Base-by-base conservation (phyloP, 2,329 filamentous ascomycete species). In the Penicillium glabrum region DNA sequence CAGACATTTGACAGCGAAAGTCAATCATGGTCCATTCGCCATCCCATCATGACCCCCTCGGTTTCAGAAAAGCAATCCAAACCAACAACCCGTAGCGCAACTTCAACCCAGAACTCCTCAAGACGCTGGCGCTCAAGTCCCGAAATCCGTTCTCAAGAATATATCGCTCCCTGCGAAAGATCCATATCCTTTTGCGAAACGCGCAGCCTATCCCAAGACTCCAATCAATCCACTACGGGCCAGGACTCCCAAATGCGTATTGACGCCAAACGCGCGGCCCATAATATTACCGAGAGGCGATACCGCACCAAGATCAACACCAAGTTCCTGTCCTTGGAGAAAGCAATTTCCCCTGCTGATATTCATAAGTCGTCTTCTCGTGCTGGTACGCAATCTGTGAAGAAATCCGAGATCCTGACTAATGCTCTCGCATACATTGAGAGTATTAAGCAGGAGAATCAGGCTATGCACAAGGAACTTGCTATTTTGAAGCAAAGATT, bases 281-380 rank as follows among this genome's bases (percentile, higher is more conserved):
- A 76, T 62, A 76, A 76, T 60, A 70, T 75, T 63, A 75, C 75
- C 50, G 73, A 76, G 56, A 76, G 75, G 59, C 73, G 73, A 11
- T 76, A 76, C 56, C 72, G 73, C 37, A 75, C 73, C 52, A 76
- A 76, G 61, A 75, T 76, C 72, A 76, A 76, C 51, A 72, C 73
- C 65, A 76, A 76, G 44, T 75, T 76, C 48, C 65, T 75, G 1
- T 65, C 73, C 0, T 62, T 76, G 19, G 73, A 75, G 46, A 70
- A 75, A 53, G 72, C 72, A 10, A 74, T 75, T 55, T 65, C 62
- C 2, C 58, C 62, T 43, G 61, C 67, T 5, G 62, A 61, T 5
- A 58, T 63, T 19, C 63, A 66, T 33, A 69, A 68, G 35, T 53
- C 61, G 13, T 49, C 56, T 13, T 49, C 54, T 4, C 67, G 67